Evolutionary conservation across 495 filamentous ascomycete species (phyloP), one percentile per base, ranked within the genome.

Genomic region (Aspergillus bridgeri): DNA sequence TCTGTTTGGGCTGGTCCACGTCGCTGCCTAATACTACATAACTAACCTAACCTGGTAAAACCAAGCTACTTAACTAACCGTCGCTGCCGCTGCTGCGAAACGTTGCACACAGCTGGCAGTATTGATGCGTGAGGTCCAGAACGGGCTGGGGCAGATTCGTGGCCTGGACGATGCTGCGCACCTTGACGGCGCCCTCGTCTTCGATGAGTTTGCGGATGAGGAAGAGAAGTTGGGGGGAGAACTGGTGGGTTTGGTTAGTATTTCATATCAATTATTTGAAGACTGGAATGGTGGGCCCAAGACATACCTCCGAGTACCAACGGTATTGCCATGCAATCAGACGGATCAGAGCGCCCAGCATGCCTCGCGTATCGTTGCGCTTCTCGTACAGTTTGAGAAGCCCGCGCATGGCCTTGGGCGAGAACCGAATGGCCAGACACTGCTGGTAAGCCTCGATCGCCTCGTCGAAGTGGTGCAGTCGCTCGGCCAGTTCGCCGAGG

Each of bases 281-380:
- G 19, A 43, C 29, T 42, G 54, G 7, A 24, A 3, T 38, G 33
- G 18, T 29, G 42, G 24, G 3, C n/a, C n/a, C n/a, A 15, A 45
- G 55, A 66, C 77, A 59, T 77, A 89, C 87, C 81, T 91, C 95
- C 23, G 92, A 96, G 75, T 98, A 98, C 94, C 94, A 97, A 59
- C 94, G 85, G 73, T 97, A 98, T 76, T 98, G 93, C 94, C 94
- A 98, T 5, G 93, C 89, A 33, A 97, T 90, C 50, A 98, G 74
- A 44, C 90, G 79, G 54, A 98, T 97, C 53, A 96, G 78, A 9
- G 87, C 85, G 42, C 85, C 86, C 24, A 98, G 78, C 59, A 88
- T 89, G 27, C 86, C 85, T 53, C 90, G 75, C 8, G 89, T 89
- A 67, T 88, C 89, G 33, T 85, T 83, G 60, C 83, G 80, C 62